phyloP scores from a whole-genome alignment of 2,329 filamentous ascomycete genomes.

The Leptodontidium sp. region DNA sequence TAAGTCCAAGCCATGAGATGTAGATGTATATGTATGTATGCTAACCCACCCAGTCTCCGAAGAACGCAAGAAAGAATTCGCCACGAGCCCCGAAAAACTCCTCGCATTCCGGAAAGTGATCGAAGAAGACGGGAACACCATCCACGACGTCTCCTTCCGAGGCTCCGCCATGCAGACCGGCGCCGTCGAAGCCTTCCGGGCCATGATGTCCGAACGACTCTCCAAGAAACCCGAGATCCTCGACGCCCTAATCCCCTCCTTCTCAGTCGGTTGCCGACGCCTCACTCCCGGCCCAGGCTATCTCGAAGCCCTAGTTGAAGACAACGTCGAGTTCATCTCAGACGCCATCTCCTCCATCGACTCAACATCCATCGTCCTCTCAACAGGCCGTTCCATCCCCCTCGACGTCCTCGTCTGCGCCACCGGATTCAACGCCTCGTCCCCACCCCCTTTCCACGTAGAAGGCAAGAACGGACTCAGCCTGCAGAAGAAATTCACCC shows the following conservation, averaged over 20 bases:
- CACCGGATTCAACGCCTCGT: slow-evolving; percentile 48
- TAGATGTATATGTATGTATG: background rate
- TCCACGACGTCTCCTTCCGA: slow-evolving; percentile 52
- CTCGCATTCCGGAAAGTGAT: slow-evolving; percentile 55
- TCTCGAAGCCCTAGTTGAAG: slow-evolving; percentile 50
- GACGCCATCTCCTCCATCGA: slow-evolving; percentile 57
- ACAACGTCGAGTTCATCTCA: slow-evolving; percentile 49
- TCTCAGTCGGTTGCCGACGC: slow-evolving; percentile 54
- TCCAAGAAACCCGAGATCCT: slow-evolving; percentile 50
- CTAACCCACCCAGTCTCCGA: slow-evolving; percentile 48
- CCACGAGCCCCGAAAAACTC: slow-evolving; percentile 50
- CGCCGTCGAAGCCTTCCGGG: slow-evolving; percentile 46
- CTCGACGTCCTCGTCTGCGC: slow-evolving; percentile 52
- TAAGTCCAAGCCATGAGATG: slow-evolving; percentile 34
- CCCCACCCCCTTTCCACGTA: slow-evolving; percentile 41
- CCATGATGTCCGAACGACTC: slow-evolving; percentile 53
- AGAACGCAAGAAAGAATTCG: slow-evolving; percentile 52
- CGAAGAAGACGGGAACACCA: slow-evolving; percentile 53
- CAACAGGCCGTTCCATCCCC: slow-evolving; percentile 40
- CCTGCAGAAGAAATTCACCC: slow-evolving; percentile 43
- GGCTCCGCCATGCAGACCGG: slow-evolving; percentile 50
- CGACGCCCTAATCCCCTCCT: slow-evolving; percentile 49
- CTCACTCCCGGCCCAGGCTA: slow-evolving; percentile 54
- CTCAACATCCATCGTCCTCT: slow-evolving; percentile 46
- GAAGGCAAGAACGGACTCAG: slow-evolving; percentile 37